Base-by-base conservation (phyloP, 768 basidiomycete species). In the Phylloporus rhodoxanthus region DNA sequence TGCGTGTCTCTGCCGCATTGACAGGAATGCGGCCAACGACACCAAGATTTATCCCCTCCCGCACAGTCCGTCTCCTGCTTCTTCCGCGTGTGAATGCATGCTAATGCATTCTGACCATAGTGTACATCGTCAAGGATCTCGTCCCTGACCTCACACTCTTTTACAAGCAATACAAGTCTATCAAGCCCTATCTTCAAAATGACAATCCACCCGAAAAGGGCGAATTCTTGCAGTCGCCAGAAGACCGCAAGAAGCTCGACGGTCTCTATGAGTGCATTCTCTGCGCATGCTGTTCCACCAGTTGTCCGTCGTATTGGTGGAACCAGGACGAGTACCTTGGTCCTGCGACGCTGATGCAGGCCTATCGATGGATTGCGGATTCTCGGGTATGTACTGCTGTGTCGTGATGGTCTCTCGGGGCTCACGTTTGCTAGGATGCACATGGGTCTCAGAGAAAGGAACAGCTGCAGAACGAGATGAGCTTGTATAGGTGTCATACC, bases 81-180 rank as follows among this genome's bases (percentile, higher is more conserved):
- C 7, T n/a, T 20, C 15, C 13, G 2, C 30, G 13, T 28, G 4
- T 32, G 13, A 3, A 30, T 40, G 2, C 23, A 3, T 20, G 14
- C 44, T 42, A 15, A 40, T 39, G 0, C 2, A 3, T 8, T n/a
- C 2, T 14, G 34, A 1, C 5, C 66, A 10, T 28, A 95, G 94
- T 96, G 94, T 96, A 95, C 72, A 80, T 97, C 64, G 92, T 98
- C 70, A 97, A 98, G 76, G 96, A 99, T 72, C 85, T 99, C 62
- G 94, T 99, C 2, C 91, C 89, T 17, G 87, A 91, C 73, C 74
- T 89, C 58, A 89, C 87, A 9, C 82, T 82, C 56, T 94, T 94
- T 80, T 94, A 93, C 84, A 97, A 98, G 70, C 96, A 99, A 68
- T 98, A 99, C 87, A 98, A 98, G 73, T 94, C 93, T 15, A 95